Base-by-base conservation (phyloP, 2,329 filamentous ascomycete genomes). In the Neurospora sp. region DNA sequence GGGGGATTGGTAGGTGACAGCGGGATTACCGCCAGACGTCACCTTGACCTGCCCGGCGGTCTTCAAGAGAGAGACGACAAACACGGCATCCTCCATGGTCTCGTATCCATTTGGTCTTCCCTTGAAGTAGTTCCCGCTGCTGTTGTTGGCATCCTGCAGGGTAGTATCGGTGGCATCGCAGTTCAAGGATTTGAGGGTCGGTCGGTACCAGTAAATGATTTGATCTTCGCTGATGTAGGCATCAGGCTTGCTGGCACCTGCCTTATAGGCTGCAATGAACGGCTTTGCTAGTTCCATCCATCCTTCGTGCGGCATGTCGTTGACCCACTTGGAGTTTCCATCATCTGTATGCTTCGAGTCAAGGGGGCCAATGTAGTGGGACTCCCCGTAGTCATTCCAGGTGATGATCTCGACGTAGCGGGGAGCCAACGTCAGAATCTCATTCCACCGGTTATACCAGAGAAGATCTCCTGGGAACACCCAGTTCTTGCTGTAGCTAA, bases 401-500 rank as follows among this genome's bases (percentile, higher is more conserved):
- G 80, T 80, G 38, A 82, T 76, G 62, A 82, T 80, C 74, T 78
- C 70, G 1, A 76, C 70, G 19, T 66, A 76, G 33, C 66, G 67
- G 15, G 70, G 70, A 8, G 43, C 46, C 17, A 71, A 8, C 8
- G 70, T 67, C 79, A 83, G 80, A 81, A 88, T 67, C 83, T 81
- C 74, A 19, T 82, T 78, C 87, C 87, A 89, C 6, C 87, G 84
- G 70, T 86, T 80, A 72, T 82, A 84, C 87, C 88, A 91, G 17
- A 89, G 77, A 70, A 84, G 80, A 72, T 90, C 87, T 11, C 85
- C 84, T 33, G 83, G 82, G 81, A 85, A 90, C 3, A 88, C 80
- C 87, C 87, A 90, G 75, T 88, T 87, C 78, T 89, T 90, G 67
- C 80, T 78, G 73, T 83, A 89, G 6, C 79, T 71, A 83, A 85